Evolutionary conservation across 495 filamentous ascomycete species (phyloP), one percentile per base, ranked within the genome.

Genomic region (Podospora didyma): DNA sequence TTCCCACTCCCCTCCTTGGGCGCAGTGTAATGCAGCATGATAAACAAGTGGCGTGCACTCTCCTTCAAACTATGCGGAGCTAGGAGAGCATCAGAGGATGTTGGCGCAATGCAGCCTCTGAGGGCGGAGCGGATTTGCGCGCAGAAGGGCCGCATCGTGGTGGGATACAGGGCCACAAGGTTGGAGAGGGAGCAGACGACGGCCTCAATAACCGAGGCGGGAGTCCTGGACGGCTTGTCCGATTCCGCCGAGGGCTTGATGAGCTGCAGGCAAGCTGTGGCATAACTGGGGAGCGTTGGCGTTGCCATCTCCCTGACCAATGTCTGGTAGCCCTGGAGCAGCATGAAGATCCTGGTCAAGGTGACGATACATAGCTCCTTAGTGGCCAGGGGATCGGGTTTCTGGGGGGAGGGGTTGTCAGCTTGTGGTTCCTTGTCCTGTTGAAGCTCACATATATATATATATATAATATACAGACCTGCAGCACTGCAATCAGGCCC

Each of bases 241-340:
- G 69, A 69, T 2, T 63, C 58, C 11, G n/a, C n/a, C n/a, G 74
- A 72, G 2, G 73, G 71, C 37, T 82, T 83, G 50, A 89, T 71
- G 22, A 90, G 72, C 64, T 87, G 85, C 20, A 96, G 70, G 51
- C 88, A 90, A 7, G 86, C 78, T 10, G 83, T 84, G 51, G 89
- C 79, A 60, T 90, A 95, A 5, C 77, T 74, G 16, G 89, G 84
- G 14, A 97, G 76, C 17, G 83, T 87, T 10, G 92, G 92, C 3
- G 90, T 95, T 2, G 89, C 91, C 58, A 95, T 88, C 66, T 96
- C 91, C 61, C 91, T 79, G n/a, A 92, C 78, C 21, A 96, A 77
- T 17, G 88, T 91, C 39, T 85, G 88, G 72, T 90, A 88, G 49
- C 84, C 83, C 61, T 90, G 90, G 53, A 89, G 87, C 21, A 92